Evolutionary conservation across 225 moss, liverwort and hornwort genomes (phyloP).

Genomic region (Physcomitrellopsis africana): DNA sequence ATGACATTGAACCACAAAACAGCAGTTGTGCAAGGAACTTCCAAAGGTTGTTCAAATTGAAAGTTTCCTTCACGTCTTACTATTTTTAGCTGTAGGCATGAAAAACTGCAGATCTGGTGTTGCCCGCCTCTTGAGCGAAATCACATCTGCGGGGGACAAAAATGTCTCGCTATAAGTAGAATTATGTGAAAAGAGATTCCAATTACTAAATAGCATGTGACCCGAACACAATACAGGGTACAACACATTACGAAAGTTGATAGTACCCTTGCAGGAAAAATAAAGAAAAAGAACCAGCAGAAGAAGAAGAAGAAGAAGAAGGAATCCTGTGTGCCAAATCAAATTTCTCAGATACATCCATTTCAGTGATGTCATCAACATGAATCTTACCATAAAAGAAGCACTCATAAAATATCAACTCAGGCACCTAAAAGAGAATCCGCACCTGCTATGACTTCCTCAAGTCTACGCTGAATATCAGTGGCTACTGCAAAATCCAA

Average conservation of each 20-base stretch:
- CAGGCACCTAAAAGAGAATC: not conserved
- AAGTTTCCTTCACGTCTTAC: slow-evolving; percentile 42
- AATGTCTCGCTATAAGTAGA: not conserved
- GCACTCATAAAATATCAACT: slow-evolving; percentile 7
- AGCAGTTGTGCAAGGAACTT: slow-evolving; percentile 35
- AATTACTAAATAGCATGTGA: not conserved
- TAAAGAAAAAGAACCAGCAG: too few species aligned
- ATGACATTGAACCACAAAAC: slow-evolving; percentile 38
- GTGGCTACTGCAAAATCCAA: slow-evolving; percentile 57
- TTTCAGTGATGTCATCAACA: not conserved
- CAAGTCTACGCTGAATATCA: slow-evolving; percentile 58
- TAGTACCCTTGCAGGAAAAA: not conserved
- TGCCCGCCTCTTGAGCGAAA: slow-evolving; percentile 53
- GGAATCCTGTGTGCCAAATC: not conserved
- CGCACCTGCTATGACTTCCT: slow-evolving; percentile 58
- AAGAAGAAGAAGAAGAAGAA: slow-evolving; percentile 1
- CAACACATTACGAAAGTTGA: slow-evolving; percentile 2
- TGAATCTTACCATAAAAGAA: not conserved
- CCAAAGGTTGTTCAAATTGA: slow-evolving; percentile 1
- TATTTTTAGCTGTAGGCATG: slow-evolving; percentile 55
- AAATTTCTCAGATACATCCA: not conserved
- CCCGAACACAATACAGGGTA: slow-evolving; percentile 7
- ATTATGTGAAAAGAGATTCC: not conserved
- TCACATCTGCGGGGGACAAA: slow-evolving; percentile 47
- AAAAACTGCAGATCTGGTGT: slow-evolving; percentile 56